Percentiles rank a stretch among this genome's conserved stretches.
Conservation (phyloP, 179 eudicot species). For the Silene noctiflora region DNA sequence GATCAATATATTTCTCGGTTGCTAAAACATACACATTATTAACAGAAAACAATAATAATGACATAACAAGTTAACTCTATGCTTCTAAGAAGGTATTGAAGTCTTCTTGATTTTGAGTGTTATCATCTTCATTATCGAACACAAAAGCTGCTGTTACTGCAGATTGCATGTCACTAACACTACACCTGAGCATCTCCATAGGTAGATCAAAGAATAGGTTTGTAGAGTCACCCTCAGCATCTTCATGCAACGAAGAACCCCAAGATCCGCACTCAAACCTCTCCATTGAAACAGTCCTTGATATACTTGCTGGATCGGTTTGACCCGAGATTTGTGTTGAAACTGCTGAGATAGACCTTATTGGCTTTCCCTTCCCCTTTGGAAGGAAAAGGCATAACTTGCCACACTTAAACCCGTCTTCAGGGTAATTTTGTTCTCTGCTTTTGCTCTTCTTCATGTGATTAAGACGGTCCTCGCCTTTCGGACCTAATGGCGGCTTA, state of each 20-base stretch:
- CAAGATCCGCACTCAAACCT: slow-evolving; percentile 88
- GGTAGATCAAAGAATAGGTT: slow-evolving; percentile 75
- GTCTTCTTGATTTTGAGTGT: slow-evolving; percentile 25
- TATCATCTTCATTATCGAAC: slow-evolving; percentile 41
- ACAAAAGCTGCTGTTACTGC: slow-evolving; percentile 69
- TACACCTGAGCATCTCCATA: slow-evolving; percentile 57
- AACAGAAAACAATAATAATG: too few relatives aligned
- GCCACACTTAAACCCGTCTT: slow-evolving; percentile 68
- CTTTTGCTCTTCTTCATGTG: slow-evolving; percentile 12
- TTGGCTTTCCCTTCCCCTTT: slow-evolving; percentile 64
- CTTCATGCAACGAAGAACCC: slow-evolving; percentile 44
- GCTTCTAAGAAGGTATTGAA: slow-evolving; percentile 68
- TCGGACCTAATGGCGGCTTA: slow-evolving; percentile 29
- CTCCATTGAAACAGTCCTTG: slow-evolving; percentile 69
- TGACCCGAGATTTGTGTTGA: slow-evolving; percentile 25
- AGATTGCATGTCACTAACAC: slow-evolving; percentile 64
- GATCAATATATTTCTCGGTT: too few relatives aligned
- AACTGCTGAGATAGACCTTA: slow-evolving; percentile 37
- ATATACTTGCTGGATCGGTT: slow-evolving; percentile 36
- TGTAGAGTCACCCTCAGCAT: slow-evolving; percentile 36
- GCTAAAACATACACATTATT: too few relatives aligned
- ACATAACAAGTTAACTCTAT: slow-evolving; percentile 30
- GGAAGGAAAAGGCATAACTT: slow-evolving; percentile 74
- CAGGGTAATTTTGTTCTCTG: slow-evolving; percentile 23
- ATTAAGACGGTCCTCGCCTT: slow-evolving; percentile 9